Base-by-base conservation (phyloP, 352 stramenopile species). In the Aphanomyces invadans region DNA sequence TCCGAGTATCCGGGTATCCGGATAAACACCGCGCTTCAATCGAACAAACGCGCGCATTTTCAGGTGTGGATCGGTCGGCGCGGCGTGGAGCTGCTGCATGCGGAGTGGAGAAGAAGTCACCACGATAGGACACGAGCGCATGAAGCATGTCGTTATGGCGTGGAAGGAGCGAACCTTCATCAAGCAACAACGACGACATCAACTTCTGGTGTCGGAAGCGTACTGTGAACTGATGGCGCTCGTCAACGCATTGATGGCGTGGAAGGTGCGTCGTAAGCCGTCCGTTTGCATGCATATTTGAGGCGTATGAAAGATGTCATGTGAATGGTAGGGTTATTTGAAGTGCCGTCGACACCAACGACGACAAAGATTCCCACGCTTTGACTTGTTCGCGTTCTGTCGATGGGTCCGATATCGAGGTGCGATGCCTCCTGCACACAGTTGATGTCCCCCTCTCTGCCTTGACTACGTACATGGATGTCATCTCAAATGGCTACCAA, bases 261-360 rank as follows among this genome's bases (percentile, higher is more conserved):
- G 21, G 19, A 57, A 57, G 29, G 49, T 57, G 46, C 21, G 46
- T 29, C 49, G n/a, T n/a, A n/a, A n/a, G n/a, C n/a, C n/a, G n/a
- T n/a, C n/a, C n/a, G n/a, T n/a, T n/a, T n/a, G n/a, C n/a, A n/a
- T n/a, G n/a, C n/a, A n/a, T n/a, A n/a, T n/a, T n/a, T n/a, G n/a
- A n/a, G n/a, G n/a, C n/a, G n/a, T n/a, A 21, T 33, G 21, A 21
- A 54, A 29, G 26, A 23, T 26, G 29, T 57, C 25, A 57, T 36
- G 7, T 2, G 49, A 10, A 33, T 57, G 2, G n/a, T 57, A 57
- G 49, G n/a, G 12, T 7, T 33, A 28, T 38, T 19, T 29, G 49
- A 25, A 9, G 23, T 26, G 29, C 49, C 25, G 2, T 38, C 15
- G 19, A 15, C 36, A 42, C 21, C 49, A 26, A 9, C 49, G 49